Conservation (phyloP, 164 flowering plant species). For the Cinnamomum chago region DNA sequence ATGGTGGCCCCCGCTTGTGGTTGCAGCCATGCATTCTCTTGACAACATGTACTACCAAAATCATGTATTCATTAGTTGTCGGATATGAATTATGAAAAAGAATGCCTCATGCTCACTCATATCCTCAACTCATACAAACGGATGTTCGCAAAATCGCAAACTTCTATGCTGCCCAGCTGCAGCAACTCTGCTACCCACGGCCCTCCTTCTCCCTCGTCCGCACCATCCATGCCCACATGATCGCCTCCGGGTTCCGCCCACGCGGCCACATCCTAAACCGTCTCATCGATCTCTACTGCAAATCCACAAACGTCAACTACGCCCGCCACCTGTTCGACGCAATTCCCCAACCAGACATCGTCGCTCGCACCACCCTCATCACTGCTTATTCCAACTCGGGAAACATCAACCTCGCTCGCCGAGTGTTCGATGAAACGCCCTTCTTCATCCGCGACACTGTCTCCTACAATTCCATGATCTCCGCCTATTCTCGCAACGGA, state of each 20-base stretch:
- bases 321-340: slow-evolving; percentile 55
- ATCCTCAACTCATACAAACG: neutral
- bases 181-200: slow-evolving; percentile 27
- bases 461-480: slow-evolving; percentile 67
- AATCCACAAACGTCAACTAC: slow-evolving; percentile 28
- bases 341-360: slow-evolving; percentile 58
- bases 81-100: no score
- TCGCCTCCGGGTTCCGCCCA: slow-evolving; percentile 53
- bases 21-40: no score
- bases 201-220: slow-evolving; percentile 30
- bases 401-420: slow-evolving; percentile 29
- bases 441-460: slow-evolving; percentile 49
- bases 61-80: no score
- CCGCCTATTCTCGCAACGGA: slow-evolving; percentile 44
- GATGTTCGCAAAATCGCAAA: slow-evolving; percentile 39
- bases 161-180: slow-evolving; percentile 42
- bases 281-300: slow-evolving; percentile 56
- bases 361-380: slow-evolving; percentile 64
- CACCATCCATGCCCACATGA: slow-evolving; percentile 60
- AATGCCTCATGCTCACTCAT: no score
- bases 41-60: no score
- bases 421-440: slow-evolving; percentile 43
- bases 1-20: no score
- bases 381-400: slow-evolving; percentile 46
- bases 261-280: slow-evolving; percentile 57